These are phyloP conservation scores for Penicillium lividum DNA, from an alignment of 495 filamentous ascomycete species.

Conservation along the genomic window DNA sequence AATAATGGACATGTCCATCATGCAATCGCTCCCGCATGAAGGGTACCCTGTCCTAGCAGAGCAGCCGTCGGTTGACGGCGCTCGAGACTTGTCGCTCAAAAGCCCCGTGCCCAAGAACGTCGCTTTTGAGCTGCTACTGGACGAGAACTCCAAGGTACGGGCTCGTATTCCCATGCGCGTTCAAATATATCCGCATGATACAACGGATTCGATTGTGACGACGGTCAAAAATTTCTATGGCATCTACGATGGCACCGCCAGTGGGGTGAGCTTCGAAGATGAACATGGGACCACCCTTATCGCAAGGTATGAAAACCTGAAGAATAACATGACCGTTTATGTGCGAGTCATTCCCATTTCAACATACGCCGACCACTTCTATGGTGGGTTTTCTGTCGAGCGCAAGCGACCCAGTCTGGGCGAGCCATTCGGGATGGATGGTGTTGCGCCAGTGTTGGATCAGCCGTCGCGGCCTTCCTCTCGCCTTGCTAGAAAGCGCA, in stretches of 20 bases:
- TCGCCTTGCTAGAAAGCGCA: slow-evolving; percentile 69
- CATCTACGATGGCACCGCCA: slow-evolving; percentile 72
- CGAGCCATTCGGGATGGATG: slow-evolving; percentile 59
- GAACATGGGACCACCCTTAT: slow-evolving; percentile 83
- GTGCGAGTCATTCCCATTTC: slow-evolving; percentile 77
- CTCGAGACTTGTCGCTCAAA: slow-evolving; percentile 50
- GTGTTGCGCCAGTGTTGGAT: slow-evolving; percentile 49
- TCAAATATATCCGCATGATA: slow-evolving; percentile 88
- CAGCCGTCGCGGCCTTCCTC: slow-evolving; percentile 66
- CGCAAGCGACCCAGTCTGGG: slow-evolving; percentile 53
- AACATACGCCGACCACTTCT: slow-evolving; percentile 43
- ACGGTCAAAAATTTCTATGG: slow-evolving; percentile 99
- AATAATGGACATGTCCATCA: slow-evolving; percentile 32
- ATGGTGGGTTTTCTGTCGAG: slow-evolving; percentile 41
- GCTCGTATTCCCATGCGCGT: slow-evolving; percentile 88
- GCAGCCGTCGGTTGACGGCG: slow-evolving; percentile 32
- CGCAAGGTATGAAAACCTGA: slow-evolving; percentile 91
- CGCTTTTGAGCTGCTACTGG: slow-evolving; percentile 80
- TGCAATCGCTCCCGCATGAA: slow-evolving; percentile 46
- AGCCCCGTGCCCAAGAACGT: slow-evolving; percentile 71
- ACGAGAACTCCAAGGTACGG: slow-evolving; percentile 68
- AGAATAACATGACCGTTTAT: slow-evolving; percentile 83
- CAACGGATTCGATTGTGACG: slow-evolving; percentile 91
- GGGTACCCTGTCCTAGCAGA: slow-evolving; percentile 43
- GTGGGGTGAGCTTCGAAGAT: slow-evolving; percentile 90